phyloP scores from a whole-genome alignment of 495 filamentous ascomycete species.

The Cercophora newfieldiana region DNA sequence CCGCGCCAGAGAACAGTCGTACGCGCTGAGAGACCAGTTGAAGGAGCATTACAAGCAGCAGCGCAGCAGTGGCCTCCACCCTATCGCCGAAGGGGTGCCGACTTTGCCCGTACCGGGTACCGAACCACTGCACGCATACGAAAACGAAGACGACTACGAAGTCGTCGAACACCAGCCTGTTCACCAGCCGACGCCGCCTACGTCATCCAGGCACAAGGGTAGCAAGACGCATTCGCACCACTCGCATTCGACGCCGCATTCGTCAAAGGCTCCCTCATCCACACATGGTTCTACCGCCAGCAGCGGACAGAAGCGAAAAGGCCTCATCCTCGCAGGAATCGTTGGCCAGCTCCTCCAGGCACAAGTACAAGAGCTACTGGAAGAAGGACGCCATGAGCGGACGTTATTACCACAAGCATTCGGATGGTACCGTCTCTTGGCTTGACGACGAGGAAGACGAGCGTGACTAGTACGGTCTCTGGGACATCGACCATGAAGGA shows the following conservation, averaged over 20 bases:
- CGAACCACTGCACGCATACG: not conserved
- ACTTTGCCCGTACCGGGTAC: not conserved
- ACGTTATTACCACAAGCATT: constrained; percentile 25
- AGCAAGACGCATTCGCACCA: not conserved
- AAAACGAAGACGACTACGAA: not conserved
- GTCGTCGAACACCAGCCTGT: not conserved
- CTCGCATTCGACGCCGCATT: not conserved
- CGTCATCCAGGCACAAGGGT: not conserved
- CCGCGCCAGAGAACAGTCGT: too few species aligned
- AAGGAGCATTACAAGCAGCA: too few species aligned
- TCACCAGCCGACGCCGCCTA: not conserved
- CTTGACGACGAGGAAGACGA: too few species aligned
- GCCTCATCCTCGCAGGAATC: constrained; percentile 4
- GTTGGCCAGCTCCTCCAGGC: not conserved
- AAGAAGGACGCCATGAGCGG: constrained; percentile 23
- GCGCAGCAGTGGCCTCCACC: too few species aligned
- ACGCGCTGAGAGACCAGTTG: too few species aligned
- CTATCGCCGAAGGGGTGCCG: not conserved
- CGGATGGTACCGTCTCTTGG: constrained; percentile 28
- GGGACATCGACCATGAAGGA: too few species aligned
- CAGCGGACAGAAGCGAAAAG: constrained; percentile 6
- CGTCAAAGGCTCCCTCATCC: too few species aligned
- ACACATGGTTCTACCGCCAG: not conserved
- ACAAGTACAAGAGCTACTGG: constrained; percentile 25
- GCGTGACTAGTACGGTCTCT: too few species aligned